phyloP scores from a whole-genome alignment of 1,284 basidiomycete genomes.

The Puccinia sorghi region DNA sequence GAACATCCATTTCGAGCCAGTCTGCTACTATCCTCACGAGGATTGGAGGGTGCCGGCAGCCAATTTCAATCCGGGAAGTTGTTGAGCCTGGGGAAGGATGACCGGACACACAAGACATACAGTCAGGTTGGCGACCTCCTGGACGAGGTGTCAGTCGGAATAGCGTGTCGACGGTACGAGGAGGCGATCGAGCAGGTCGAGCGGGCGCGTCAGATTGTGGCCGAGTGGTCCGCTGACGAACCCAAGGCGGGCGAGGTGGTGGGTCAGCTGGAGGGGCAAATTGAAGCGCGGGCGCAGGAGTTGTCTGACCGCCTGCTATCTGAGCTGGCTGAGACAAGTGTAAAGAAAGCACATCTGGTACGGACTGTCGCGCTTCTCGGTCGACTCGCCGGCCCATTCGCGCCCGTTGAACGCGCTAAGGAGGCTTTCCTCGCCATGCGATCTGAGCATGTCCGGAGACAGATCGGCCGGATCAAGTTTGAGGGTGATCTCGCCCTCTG shows the following conservation, averaged over 20 bases:
- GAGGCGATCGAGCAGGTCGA: constrained; percentile 80
- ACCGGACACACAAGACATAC: constrained; percentile 55
- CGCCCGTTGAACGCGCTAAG: constrained; percentile 69
- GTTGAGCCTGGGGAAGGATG: constrained; percentile 53
- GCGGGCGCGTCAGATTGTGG: constrained; percentile 59
- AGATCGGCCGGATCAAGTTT: constrained; percentile 81
- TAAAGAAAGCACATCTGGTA: constrained; percentile 17
- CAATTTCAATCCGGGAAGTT: constrained; percentile 21
- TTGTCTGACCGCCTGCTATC: not conserved
- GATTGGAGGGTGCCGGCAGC: constrained; percentile 13
- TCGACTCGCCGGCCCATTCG: not conserved
- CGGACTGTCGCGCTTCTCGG: constrained; percentile 60
- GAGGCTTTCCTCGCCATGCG: constrained; percentile 80
- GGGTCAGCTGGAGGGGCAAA: not conserved
- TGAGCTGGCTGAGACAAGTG: constrained; percentile 14
- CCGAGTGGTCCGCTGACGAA: not conserved
- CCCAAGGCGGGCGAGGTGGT: not conserved
- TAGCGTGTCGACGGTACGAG: constrained; percentile 85
- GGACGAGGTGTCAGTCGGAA: constrained; percentile 86
- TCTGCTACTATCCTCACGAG: not conserved
- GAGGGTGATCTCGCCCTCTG: constrained; percentile 82
- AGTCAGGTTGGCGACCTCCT: constrained; percentile 85
- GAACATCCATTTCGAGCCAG: constrained; percentile 6
- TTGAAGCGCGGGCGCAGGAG: constrained; percentile 3
- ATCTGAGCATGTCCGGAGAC: constrained; percentile 70